Evolutionary conservation across 306 rosid genomes (phyloP).

Genomic region (Cicer yamashitae): DNA sequence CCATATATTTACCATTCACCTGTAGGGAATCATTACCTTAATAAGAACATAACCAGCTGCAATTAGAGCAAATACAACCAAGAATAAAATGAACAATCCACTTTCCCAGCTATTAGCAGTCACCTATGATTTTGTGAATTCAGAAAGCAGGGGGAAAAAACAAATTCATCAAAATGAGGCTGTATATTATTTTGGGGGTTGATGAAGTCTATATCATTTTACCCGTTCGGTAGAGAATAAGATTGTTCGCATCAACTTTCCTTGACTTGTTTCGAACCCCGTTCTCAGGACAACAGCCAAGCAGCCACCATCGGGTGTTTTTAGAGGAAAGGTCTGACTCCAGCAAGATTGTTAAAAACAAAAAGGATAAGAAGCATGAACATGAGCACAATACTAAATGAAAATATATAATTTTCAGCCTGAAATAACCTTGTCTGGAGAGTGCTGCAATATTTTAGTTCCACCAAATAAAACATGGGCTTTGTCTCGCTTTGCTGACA

Average conservation of each 20-base stretch:
- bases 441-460: slow-evolving; percentile 96
- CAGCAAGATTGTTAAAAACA: slow-evolving; percentile 43
- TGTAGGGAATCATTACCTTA: slow-evolving; percentile 63
- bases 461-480: slow-evolving; percentile 93
- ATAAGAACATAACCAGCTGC: slow-evolving; percentile 97
- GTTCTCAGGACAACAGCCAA: slow-evolving; percentile 95
- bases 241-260: slow-evolving; percentile 98
- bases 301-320: slow-evolving; percentile 98
- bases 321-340: slow-evolving; percentile 81
- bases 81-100: slow-evolving; percentile 89
- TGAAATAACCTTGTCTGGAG: slow-evolving; percentile 82
- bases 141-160: slow-evolving; percentile 30
- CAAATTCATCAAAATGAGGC: slow-evolving; percentile 20
- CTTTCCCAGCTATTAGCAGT: slow-evolving; percentile 99
- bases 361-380: slow-evolving; percentile 40
- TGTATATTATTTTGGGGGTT: slow-evolving; percentile 20
- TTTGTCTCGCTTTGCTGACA: slow-evolving; percentile 87
- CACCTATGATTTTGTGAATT: slow-evolving; percentile 57
- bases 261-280: slow-evolving; percentile 99
- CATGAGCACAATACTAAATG: slow-evolving; percentile 23
- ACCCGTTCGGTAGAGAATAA: slow-evolving; percentile 98
- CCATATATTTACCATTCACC: slow-evolving; percentile 28
- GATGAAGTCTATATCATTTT: slow-evolving; percentile 45
- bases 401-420: slow-evolving; percentile 14
- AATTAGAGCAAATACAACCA: slow-evolving; percentile 91